Percentiles rank a stretch among this genome's conserved stretches.
phyloP scores from a whole-genome alignment of 768 basidiomycete genomes.

The Suillus placidus region DNA sequence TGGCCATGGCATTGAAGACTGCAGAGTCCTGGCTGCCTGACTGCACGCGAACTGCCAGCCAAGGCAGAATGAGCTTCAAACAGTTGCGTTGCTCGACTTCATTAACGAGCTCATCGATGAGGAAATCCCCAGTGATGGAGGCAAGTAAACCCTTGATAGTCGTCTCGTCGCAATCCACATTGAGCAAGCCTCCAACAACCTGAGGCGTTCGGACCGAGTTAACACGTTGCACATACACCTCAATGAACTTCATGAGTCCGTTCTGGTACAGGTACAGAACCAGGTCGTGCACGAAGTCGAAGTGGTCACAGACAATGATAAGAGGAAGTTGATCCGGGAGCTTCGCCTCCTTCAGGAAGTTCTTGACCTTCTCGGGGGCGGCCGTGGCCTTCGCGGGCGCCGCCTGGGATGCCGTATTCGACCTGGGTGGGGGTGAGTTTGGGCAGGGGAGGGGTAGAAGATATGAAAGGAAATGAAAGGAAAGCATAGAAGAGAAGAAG shows the following conservation, averaged over 20 bases:
- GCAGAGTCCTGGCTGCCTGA: constrained; percentile 91
- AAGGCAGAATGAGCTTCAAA: constrained; percentile 94
- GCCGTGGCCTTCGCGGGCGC: constrained; percentile 32
- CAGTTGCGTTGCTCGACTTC: constrained; percentile 97
- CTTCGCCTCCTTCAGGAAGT: constrained; percentile 99
- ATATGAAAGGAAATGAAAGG: not conserved
- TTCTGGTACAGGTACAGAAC: constrained; percentile 99
- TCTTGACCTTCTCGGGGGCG: constrained; percentile 99
- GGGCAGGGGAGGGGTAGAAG: no score
- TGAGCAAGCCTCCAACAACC: constrained; percentile 93
- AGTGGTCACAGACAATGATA: constrained; percentile 99
- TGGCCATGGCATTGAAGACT: constrained; percentile 96
- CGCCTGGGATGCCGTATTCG: constrained; percentile 2
- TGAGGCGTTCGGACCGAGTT: constrained; percentile 97
- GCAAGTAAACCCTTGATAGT: constrained; percentile 94
- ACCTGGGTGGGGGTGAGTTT: no score
- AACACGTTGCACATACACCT: constrained; percentile 98
- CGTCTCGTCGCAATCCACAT: constrained; percentile 96
- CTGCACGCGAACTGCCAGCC: constrained; percentile 93
- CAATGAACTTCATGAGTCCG: constrained; percentile 94
- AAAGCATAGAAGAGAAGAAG: not conserved
- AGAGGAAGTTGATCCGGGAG: constrained; percentile 95
- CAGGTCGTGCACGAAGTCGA: constrained; percentile 99
- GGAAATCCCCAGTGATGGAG: constrained; percentile 95
- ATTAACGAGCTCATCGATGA: constrained; percentile 95